Conservation (phyloP, 106 monocot genomes). For the Acorus calamus region DNA sequence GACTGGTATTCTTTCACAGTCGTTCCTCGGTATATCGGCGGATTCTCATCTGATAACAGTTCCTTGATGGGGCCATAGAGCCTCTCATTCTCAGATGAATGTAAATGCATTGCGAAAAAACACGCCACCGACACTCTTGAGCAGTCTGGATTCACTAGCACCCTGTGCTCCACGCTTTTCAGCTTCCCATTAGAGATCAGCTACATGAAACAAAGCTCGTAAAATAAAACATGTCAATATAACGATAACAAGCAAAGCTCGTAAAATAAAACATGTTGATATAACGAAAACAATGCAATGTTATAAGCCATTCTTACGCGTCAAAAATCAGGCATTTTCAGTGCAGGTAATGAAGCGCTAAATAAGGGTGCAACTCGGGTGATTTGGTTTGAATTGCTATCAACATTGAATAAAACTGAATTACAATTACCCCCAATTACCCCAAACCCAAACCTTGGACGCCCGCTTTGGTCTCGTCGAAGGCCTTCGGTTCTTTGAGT, state of each 20-base stretch:
- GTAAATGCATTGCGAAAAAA: slow-evolving; percentile 25
- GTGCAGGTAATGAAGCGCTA: too few species aligned
- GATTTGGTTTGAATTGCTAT: too few species aligned
- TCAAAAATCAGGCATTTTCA: too few species aligned
- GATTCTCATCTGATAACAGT: slow-evolving; percentile 19
- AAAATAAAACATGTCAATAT: neutral
- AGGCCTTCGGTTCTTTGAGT: too few species aligned
- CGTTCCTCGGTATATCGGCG: slow-evolving; percentile 26
- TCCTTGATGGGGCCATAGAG: slow-evolving; percentile 43
- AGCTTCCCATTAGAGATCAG: slow-evolving; percentile 8
- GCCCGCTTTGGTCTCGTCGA: too few species aligned
- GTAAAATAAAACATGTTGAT: neutral
- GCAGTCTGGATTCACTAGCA: slow-evolving; percentile 18
- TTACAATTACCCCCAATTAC: too few species aligned
- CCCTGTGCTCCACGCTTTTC: slow-evolving; percentile 23
- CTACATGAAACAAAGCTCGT: slow-evolving; percentile 8
- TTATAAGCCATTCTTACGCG: too few species aligned
- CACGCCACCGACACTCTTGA: slow-evolving; percentile 44
- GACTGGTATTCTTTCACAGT: slow-evolving; percentile 8
- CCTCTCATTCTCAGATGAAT: slow-evolving; percentile 9
- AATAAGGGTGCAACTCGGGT: too few species aligned
- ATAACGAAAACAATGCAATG: too few species aligned
- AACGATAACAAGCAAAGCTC: neutral
- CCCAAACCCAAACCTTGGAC: too few species aligned
- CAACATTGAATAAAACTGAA: too few species aligned